Evolutionary conservation across 768 basidiomycete species (phyloP).

Genomic region (Mycena venus): DNA sequence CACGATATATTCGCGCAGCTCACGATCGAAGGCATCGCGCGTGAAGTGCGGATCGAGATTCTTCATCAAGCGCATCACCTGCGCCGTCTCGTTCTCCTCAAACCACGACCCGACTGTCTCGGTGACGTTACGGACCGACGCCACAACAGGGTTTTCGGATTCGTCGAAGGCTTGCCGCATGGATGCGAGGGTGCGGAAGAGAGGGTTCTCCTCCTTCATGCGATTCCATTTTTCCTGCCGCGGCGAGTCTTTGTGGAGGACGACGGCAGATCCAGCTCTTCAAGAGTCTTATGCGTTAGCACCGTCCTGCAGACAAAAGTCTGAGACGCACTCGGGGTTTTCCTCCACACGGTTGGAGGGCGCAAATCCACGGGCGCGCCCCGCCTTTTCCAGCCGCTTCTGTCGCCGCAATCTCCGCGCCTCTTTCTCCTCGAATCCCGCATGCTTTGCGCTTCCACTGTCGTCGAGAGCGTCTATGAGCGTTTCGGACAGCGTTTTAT

Average conservation of each 20-base stretch:
- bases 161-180: conserved; percentile 86
- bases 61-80: conserved; percentile 90
- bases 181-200: conserved; percentile 70
- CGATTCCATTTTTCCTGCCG: conserved; percentile 85
- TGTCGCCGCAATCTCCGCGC: conserved; percentile 86
- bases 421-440: conserved; percentile 97
- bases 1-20: conserved; percentile 95
- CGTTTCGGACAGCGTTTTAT: conserved; percentile 91
- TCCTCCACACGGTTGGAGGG: conserved; percentile 68
- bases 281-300: background rate
- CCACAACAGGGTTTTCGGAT: conserved; percentile 92
- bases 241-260: conserved; percentile 86
- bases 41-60: conserved; percentile 90
- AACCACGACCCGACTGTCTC: conserved; percentile 90
- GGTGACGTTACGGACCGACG: conserved; percentile 85
- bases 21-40: conserved; percentile 88
- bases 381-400: conserved; percentile 86
- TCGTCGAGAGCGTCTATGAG: conserved; percentile 95
- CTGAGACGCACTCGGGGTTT: conserved; percentile 80
- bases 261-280: conserved; percentile 91
- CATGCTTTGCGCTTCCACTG: conserved; percentile 92
- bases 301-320: background rate
- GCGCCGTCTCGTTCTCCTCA: conserved; percentile 99
- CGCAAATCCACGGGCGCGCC: conserved; percentile 73
- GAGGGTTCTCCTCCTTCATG: conserved; percentile 84